Conservation (phyloP, 345 rosid genomes). For the Citrus sinensis region DNA sequence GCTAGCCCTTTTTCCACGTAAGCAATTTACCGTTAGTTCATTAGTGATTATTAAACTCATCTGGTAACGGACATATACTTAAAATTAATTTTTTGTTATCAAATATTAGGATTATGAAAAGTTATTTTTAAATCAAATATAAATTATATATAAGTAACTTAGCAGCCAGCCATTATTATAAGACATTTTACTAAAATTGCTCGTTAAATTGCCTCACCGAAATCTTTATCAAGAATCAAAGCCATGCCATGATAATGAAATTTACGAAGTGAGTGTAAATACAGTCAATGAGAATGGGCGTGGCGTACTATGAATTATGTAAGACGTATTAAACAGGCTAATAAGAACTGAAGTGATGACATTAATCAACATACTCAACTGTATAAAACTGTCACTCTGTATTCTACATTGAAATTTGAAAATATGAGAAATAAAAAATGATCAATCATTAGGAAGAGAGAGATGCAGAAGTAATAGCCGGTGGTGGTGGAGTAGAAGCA, state of each 20-base stretch:
- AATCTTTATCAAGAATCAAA: background rate
- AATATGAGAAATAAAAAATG: conserved; percentile 7
- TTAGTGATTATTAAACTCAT: background rate
- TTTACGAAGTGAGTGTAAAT: background rate
- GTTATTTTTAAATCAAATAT: too few species aligned
- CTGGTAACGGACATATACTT: background rate
- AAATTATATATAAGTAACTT: too few species aligned
- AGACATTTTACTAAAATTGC: too few species aligned
- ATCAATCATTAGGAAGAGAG: conserved; percentile 32
- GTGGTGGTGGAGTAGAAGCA: conserved; percentile 26
- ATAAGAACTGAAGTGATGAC: background rate
- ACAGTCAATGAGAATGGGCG: background rate
- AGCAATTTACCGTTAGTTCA: too few species aligned
- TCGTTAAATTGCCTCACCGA: too few species aligned
- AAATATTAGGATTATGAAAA: too few species aligned
- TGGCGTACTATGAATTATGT: background rate
- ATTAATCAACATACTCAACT: background rate
- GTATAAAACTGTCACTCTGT: background rate
- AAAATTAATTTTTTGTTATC: too few species aligned
- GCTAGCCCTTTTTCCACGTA: background rate
- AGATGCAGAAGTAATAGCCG: conserved; percentile 19
- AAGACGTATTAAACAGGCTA: background rate
- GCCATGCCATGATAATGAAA: background rate
- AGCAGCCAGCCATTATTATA: too few species aligned
- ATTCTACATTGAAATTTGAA: conserved; percentile 2